Evolutionary conservation across 306 rosid species (phyloP), one percentile per base, ranked within the genome.

Genomic region (Fragaria vesca): DNA sequence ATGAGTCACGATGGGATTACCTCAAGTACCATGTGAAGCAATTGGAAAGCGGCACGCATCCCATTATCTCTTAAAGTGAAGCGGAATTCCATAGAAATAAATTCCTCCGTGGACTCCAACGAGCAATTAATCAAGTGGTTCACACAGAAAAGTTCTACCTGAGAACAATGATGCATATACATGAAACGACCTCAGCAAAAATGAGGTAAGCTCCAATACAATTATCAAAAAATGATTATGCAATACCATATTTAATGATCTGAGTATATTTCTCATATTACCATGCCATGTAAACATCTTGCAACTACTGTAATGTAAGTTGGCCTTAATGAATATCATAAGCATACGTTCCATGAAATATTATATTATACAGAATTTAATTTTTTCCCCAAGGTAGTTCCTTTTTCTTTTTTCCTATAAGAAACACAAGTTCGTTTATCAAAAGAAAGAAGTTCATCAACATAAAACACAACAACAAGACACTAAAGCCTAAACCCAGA

Each of bases 11-110:
- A 32, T 78, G 48, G 60, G 26, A 8, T 71, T 87, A 93, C 97
- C 99, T 95, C 99, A 66, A 95, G 93, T 32, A 95, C 99, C 99
- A 95, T 95, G 82, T 95, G 99, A 83, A 95, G 97, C 84, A 95
- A 85, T 82, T 95, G 99, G 84, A 95, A 95, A 84, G 99, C 99
- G 3, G 99, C 98, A 63, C 93, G 93, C 99, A 95, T 95, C 72
- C 97, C 97, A 80, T 93, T 84, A 81, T 95, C 97, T 87, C 98
- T 86, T 78, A 95, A 83, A 71, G 97, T 95, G 86, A 95, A 95
- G 81, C 99, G 99, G 66, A 95, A 95, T 87, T 95, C 99, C 99
- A 95, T 93, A 66, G 96, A 84, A 81, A 95, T 93, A 81, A 95
- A 95, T 86, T 95, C 99, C 86, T 95, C 99, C 1, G 97, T 95